These are phyloP conservation scores for Termitomyces sp. DNA, from an alignment of 768 basidiomycete genomes.

Conservation along the genomic window DNA sequence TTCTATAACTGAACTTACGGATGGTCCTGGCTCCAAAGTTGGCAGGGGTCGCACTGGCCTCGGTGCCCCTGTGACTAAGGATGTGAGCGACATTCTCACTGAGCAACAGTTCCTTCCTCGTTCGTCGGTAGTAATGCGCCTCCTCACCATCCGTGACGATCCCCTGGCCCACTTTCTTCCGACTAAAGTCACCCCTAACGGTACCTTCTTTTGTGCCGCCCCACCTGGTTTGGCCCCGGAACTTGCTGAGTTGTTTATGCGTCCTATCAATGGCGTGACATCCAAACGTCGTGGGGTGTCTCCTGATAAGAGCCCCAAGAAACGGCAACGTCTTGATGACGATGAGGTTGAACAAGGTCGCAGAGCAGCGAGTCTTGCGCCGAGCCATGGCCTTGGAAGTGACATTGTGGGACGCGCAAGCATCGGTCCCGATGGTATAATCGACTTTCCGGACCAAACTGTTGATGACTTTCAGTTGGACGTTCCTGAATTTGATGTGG, in stretches of 20 bases:
- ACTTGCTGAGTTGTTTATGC: constrained; percentile 78
- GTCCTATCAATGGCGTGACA: constrained; percentile 49
- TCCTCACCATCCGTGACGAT: constrained; percentile 81
- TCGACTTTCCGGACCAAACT: constrained; percentile 59
- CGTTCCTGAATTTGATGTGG: constrained; percentile 42
- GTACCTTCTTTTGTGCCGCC: constrained; percentile 74
- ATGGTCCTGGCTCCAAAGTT: constrained; percentile 47
- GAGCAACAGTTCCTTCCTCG: constrained; percentile 83
- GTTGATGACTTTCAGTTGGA: constrained; percentile 70
- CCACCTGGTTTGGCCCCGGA: constrained; percentile 83
- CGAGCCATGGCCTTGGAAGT: constrained; percentile 51
- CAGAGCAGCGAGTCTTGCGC: constrained; percentile 59
- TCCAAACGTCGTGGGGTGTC: constrained; percentile 57
- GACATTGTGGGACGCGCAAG: constrained; percentile 51
- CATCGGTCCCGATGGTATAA: constrained; percentile 46
- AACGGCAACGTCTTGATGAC: constrained; percentile 50
- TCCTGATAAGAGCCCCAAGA: constrained; percentile 55
- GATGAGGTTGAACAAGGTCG: constrained; percentile 71
- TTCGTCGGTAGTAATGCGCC: constrained; percentile 78
- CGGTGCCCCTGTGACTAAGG: constrained; percentile 46
- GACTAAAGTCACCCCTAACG: constrained; percentile 64
- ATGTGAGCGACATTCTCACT: constrained; percentile 66
- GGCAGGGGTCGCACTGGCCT: constrained; percentile 52
- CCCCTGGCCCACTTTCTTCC: constrained; percentile 85
- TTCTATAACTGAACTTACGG: constrained; percentile 77